A percentile compares a stretch with the other conserved stretches of the same genome.
These are phyloP conservation scores for Aspergillus haitiensis DNA, from an alignment of 495 filamentous ascomycete species.

Conservation along the genomic window DNA sequence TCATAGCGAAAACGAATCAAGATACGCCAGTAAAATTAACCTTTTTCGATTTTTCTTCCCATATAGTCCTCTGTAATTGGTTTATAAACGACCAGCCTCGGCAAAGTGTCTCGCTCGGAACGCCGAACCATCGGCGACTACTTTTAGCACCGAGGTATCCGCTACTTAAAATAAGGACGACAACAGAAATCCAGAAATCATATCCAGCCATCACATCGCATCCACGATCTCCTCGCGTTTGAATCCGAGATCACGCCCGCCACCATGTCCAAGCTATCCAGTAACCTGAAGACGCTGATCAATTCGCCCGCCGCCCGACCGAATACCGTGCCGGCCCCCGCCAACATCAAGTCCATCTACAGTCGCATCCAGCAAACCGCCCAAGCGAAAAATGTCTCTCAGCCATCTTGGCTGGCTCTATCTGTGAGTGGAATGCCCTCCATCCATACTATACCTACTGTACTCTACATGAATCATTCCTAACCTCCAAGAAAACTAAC, in stretches of 20 bases:
- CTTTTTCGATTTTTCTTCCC: too few relatives aligned
- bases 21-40: too few relatives aligned
- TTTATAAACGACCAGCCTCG: too few relatives aligned
- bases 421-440: constrained; percentile 45
- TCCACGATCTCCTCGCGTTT: background rate
- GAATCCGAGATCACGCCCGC: background rate
- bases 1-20: too few relatives aligned
- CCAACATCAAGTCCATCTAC: constrained; percentile 60
- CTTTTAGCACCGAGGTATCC: constrained; percentile 15
- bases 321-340: constrained; percentile 62
- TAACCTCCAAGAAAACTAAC: background rate
- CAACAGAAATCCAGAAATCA: background rate
- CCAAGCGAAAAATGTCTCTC: constrained; percentile 52
- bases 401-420: constrained; percentile 63
- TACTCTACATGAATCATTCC: too few relatives aligned
- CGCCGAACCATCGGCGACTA: constrained; percentile 4
- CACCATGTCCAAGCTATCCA: constrained; percentile 67
- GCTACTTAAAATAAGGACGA: constrained; percentile 9
- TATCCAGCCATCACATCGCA: background rate
- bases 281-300: constrained; percentile 68
- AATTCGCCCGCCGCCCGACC: constrained; percentile 66
- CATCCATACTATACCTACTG: background rate
- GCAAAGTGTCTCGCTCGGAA: too few relatives aligned
- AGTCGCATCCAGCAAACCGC: constrained; percentile 57
- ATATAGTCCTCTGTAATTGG: too few relatives aligned